Base-by-base conservation (phyloP, 2,329 filamentous ascomycete species). In the Neoarthrinium moseri region DNA sequence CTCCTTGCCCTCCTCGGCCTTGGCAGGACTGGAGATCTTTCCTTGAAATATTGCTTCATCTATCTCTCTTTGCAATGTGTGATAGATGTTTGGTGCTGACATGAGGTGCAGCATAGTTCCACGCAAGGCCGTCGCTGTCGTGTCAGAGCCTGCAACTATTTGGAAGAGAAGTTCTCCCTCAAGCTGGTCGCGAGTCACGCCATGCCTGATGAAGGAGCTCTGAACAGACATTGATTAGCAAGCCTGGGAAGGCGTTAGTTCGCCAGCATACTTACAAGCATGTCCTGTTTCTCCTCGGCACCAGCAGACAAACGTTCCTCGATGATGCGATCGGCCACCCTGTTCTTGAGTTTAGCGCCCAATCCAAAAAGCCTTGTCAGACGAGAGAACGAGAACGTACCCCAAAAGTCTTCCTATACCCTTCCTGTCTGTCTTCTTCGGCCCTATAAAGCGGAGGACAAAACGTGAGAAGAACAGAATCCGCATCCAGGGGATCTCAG, bases 41-140 rank as follows among this genome's bases (percentile, higher is more conserved):
- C 54, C 55, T 3, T 47, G 22, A 2, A 57, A 60, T 23, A 73
- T 63, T 0, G 67, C 69, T 5, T 51, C 56, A 34, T 70, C 64
- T 24, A 77, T 70, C 53, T 81, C 78, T 0, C 54, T 52, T 20
- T 72, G 68, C 1, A 81, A 58, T 5, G 66, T 68, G 4, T 52
- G 45, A 45, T 74, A 71, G 0, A 73, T 66, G 2, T 61, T 62
- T 0, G 75, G 75, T 10, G 68, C 68, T 5, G 70, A 72, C 27
- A 72, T 67, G 43, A 80, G 57, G 55, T 74, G 69, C 18, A 80
- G 66, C 43, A 81, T 48, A 4, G 70, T 76, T 22, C 68, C 63
- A 0, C 78, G 71, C 3, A 81, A 65, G 1, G 70, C 68, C 1
- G 70, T 74, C 0, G 78, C 73, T 0, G 77, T 77, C 5, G 75